These are phyloP conservation scores for Globisporangium irregulare DNA, from an alignment of 352 stramenopile genomes.

Conservation along the genomic window DNA sequence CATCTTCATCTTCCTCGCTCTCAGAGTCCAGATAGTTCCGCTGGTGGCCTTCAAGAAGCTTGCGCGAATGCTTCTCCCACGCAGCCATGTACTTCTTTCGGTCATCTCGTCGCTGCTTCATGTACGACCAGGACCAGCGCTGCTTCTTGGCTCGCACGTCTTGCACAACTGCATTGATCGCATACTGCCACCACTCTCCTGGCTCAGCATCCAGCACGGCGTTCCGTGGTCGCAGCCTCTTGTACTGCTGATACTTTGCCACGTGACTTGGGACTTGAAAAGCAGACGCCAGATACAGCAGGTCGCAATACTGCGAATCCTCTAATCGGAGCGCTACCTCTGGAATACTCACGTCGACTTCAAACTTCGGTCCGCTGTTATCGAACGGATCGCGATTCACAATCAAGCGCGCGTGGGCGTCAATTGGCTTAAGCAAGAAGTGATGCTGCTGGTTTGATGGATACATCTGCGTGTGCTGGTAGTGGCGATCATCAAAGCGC, in stretches of 20 bases:
- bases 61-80: conserved; percentile 44
- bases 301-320: conserved; percentile 86
- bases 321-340: conserved; percentile 81
- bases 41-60: conserved; percentile 27
- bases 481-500: conserved; percentile 69
- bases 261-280: conserved; percentile 74
- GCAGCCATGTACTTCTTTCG: conserved; percentile 65
- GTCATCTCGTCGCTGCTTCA: conserved; percentile 80
- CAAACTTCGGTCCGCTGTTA: conserved; percentile 72
- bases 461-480: conserved; percentile 69
- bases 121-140: conserved; percentile 79
- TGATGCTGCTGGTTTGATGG: conserved; percentile 74
- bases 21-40: conserved; percentile 42
- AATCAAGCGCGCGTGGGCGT: conserved; percentile 74
- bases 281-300: conserved; percentile 72
- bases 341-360: conserved; percentile 74
- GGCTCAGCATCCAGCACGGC: conserved; percentile 47
- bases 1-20: conserved; percentile 62
- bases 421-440: conserved; percentile 82
- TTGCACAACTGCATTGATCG: conserved; percentile 58
- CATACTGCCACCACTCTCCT: conserved; percentile 81
- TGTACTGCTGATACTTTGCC: conserved; percentile 77
- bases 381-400: conserved; percentile 83
- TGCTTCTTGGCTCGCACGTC: conserved; percentile 62
- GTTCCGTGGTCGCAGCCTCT: conserved; percentile 52